Evolutionary conservation across 2,329 filamentous ascomycete species (phyloP).

Genomic region (Knoxdaviesia proteae): DNA sequence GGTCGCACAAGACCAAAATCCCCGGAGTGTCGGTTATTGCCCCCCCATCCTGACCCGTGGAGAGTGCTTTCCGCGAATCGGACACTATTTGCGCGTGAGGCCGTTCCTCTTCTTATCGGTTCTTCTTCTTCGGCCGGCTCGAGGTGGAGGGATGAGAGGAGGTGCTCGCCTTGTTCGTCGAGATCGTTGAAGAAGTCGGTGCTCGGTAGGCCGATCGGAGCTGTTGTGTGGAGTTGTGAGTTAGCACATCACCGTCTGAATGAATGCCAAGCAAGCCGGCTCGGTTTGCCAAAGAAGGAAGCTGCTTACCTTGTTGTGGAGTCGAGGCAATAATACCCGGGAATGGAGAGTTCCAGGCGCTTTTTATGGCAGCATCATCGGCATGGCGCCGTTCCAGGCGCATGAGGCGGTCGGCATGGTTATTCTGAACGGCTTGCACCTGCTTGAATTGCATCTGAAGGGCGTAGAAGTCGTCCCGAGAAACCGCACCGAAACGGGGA

Average conservation of each 20-base stretch:
- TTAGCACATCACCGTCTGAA: no score
- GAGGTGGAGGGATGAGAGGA: conserved; percentile 63
- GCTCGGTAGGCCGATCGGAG: conserved; percentile 58
- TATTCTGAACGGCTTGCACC: conserved; percentile 40
- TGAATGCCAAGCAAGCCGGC: no score
- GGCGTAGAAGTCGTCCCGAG: conserved; percentile 44
- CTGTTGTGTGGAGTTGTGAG: conserved; percentile 19
- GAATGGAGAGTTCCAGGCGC: conserved; percentile 86
- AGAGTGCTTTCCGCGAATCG: conserved; percentile 92
- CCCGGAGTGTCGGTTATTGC: conserved; percentile 55
- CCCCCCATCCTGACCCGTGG: conserved; percentile 64
- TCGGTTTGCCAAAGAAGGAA: neutral
- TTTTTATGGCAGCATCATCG: conserved; percentile 52
- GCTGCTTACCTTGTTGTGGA: conserved; percentile 61
- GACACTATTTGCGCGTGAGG: conserved; percentile 88
- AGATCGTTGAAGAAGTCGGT: conserved; percentile 76
- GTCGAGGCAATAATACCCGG: conserved; percentile 67
- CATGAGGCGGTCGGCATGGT: conserved; percentile 39
- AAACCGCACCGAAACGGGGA: conserved; percentile 31
- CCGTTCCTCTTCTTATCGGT: conserved; percentile 62
- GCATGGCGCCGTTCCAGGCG: conserved; percentile 46
- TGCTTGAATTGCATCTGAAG: conserved; percentile 53
- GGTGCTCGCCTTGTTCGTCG: conserved; percentile 64
- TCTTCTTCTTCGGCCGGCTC: conserved; percentile 59
- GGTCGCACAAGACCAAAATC: conserved; percentile 64